Base-by-base conservation (phyloP, 1,139 yeast species). In the Saccharomyces pastorianus region DNA sequence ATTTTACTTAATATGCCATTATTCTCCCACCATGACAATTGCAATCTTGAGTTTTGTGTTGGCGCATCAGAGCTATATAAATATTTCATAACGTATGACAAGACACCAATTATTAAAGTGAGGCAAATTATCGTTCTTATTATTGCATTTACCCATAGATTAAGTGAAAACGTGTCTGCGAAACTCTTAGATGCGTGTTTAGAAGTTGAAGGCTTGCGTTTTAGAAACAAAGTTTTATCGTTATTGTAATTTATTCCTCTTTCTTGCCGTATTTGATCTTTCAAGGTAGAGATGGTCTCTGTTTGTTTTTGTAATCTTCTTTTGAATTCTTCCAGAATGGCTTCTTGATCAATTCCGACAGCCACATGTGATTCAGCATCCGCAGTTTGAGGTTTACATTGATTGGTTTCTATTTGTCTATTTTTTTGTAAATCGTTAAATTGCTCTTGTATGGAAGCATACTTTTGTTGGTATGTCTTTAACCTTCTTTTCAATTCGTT, bases 221-320 rank as follows among this genome's bases (percentile, higher is more conserved):
- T 17, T 3, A 17, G 6, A 38, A 17, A 11, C 13, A 11, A 2
- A 8, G 23, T 11, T 38, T 38, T 38, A 17, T 38, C 23, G 23
- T 3, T 17, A 8, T 17, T 38, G 25, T 38, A 38, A 17, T 38
- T 38, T 7, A 17, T 6, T 4, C 25, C 42, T 38, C 42, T 14
- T 38, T 38, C 42, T 38, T 11, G 42, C 42, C 42, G 42, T 38
- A 38, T 38, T 46, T 53, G 57, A 31, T 60, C 60, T 47, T 58
- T 58, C 41, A 67, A 57, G 4, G 57, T 52, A 17, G 52, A 47
- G 8, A 68, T 67, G 26, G 63, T 53, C 27, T 59, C 55, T 26
- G 61, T 54, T 54, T 68, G 71, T 46, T 65, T 70, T 41, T 56
- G 59, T 27, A 66, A 52, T 50, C 65, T 68, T 47, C 62, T 58